phyloP scores from a whole-genome alignment of 495 filamentous ascomycete species.

The Xylaria acuta region DNA sequence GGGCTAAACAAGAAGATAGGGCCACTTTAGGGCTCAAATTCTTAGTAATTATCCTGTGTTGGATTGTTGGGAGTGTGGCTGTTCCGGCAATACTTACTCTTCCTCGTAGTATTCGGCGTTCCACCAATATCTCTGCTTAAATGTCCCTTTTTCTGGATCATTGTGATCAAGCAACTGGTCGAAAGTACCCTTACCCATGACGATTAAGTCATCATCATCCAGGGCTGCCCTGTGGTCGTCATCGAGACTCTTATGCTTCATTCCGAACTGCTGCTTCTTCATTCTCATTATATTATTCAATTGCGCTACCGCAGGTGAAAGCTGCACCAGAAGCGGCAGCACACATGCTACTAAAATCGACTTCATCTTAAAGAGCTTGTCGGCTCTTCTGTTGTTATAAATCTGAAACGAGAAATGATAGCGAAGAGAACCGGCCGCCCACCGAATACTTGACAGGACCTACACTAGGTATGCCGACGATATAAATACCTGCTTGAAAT shows the following conservation, averaged over 20 bases:
- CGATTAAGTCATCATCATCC: background rate
- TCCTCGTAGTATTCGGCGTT: too few relatives aligned
- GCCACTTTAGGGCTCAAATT: too few relatives aligned
- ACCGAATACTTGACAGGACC: background rate
- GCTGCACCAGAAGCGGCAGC: slow-evolving; percentile 1
- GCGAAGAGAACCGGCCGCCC: background rate
- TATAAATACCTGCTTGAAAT: background rate
- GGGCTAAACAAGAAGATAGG: too few relatives aligned
- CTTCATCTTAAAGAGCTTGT: background rate
- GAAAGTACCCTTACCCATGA: too few relatives aligned
- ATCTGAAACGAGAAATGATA: background rate
- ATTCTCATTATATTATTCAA: background rate
- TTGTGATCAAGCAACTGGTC: too few relatives aligned
- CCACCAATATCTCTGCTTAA: too few relatives aligned
- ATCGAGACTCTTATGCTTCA: background rate
- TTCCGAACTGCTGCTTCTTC: background rate
- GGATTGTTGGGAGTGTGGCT: too few relatives aligned
- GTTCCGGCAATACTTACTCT: too few relatives aligned
- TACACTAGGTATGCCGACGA: background rate
- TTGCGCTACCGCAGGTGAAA: background rate
- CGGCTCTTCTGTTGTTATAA: too few relatives aligned
- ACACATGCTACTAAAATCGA: background rate
- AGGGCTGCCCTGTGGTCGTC: background rate
- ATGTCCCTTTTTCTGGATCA: too few relatives aligned
- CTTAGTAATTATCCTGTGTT: too few relatives aligned